phyloP scores from a whole-genome alignment of 768 basidiomycete species.

The Tylopilus plumbeoviolaceoides region DNA sequence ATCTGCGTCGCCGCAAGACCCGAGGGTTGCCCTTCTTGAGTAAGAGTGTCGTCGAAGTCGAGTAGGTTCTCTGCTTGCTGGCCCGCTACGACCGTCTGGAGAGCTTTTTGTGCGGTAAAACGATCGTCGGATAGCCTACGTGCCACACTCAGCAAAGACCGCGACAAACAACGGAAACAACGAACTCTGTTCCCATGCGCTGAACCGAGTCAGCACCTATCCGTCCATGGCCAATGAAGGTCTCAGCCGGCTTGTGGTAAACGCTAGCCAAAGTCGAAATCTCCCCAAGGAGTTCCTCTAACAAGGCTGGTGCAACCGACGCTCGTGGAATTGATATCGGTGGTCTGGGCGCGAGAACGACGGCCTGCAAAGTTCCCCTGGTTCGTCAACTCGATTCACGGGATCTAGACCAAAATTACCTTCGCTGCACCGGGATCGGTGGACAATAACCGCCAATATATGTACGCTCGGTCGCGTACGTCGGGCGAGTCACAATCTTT shows the following conservation, averaged over 20 bases:
- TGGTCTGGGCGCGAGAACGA: slow-evolving; percentile 88
- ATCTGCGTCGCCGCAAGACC: slow-evolving; percentile 77
- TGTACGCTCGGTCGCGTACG: slow-evolving; percentile 94
- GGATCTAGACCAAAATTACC: slow-evolving; percentile 36
- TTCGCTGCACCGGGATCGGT: slow-evolving; percentile 96
- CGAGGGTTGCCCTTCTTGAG: slow-evolving; percentile 56
- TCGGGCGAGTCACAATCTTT: slow-evolving; percentile 97
- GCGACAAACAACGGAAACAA: slow-evolving; percentile 10
- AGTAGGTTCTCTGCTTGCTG: slow-evolving; percentile 94
- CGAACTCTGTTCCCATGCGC: slow-evolving; percentile 58
- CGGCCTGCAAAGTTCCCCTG: slow-evolving; percentile 43
- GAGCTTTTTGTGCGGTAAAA: slow-evolving; percentile 69
- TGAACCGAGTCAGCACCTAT: slow-evolving; percentile 79
- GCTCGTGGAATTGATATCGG: slow-evolving; percentile 92
- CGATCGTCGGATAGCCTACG: slow-evolving; percentile 63
- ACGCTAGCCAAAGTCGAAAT: slow-evolving; percentile 88
- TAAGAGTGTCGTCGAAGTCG: slow-evolving; percentile 80
- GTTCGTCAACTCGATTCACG: background rate
- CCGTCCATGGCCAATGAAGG: slow-evolving; percentile 90
- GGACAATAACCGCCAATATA: slow-evolving; percentile 94
- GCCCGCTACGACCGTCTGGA: slow-evolving; percentile 86
- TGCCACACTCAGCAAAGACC: background rate
- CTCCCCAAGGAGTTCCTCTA: slow-evolving; percentile 91
- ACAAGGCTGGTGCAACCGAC: slow-evolving; percentile 78
- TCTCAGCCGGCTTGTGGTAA: slow-evolving; percentile 96